These are phyloP conservation scores for Penicillium sp. DNA, from an alignment of 2,329 filamentous ascomycete species.

Conservation along the genomic window DNA sequence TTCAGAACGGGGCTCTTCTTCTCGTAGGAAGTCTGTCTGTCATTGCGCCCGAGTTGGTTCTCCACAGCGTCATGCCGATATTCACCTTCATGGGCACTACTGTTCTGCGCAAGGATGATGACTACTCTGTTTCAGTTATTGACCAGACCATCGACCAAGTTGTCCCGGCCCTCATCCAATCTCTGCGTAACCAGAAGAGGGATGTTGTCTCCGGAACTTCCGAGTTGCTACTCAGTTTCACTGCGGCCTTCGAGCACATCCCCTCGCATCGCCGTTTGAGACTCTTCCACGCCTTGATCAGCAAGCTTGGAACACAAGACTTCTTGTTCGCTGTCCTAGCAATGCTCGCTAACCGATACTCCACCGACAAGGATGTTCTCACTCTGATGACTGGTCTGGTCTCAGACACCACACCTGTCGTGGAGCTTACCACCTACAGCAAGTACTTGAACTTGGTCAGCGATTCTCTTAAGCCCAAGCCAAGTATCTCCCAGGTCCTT, in stretches of 20 bases:
- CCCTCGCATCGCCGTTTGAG: constrained; percentile 79
- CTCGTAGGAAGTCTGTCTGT: constrained; percentile 83
- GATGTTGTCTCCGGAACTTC: constrained; percentile 78
- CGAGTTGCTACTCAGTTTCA: constrained; percentile 91
- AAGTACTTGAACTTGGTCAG: constrained; percentile 73
- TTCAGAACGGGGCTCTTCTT: constrained; percentile 87
- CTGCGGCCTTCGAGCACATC: constrained; percentile 93
- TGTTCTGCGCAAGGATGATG: constrained; percentile 86
- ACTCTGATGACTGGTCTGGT: constrained; percentile 75
- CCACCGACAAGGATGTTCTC: constrained; percentile 69
- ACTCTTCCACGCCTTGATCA: constrained; percentile 79
- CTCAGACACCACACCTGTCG: constrained; percentile 67
- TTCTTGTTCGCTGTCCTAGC: constrained; percentile 84
- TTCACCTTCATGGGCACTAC: constrained; percentile 98
- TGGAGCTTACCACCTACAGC: constrained; percentile 72
- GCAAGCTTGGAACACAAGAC: constrained; percentile 80
- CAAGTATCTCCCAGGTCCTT: constrained; percentile 69
- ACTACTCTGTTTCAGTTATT: constrained; percentile 95
- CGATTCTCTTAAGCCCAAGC: constrained; percentile 75
- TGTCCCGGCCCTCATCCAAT: constrained; percentile 84
- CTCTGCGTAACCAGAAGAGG: constrained; percentile 74
- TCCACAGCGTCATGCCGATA: constrained; percentile 98
- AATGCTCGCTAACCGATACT: constrained; percentile 88
- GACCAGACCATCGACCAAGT: constrained; percentile 92
- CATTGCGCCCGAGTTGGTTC: constrained; percentile 82